These are phyloP conservation scores for Lasiodiplodia sp. DNA, from an alignment of 2,329 filamentous ascomycete species.

Conservation along the genomic window DNA sequence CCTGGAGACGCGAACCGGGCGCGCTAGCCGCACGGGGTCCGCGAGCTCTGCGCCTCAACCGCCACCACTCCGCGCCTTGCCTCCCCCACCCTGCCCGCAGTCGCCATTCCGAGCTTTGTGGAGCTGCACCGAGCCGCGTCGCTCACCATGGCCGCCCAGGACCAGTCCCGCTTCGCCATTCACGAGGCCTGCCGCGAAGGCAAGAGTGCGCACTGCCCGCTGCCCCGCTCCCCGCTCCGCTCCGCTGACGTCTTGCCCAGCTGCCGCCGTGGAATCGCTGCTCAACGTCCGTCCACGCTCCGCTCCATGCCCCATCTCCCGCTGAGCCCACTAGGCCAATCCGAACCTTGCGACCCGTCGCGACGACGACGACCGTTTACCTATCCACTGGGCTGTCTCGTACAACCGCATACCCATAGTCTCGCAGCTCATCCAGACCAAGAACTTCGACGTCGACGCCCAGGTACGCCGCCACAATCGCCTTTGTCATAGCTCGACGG, in stretches of 20 bases:
- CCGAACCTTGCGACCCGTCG: slow-evolving; percentile 75
- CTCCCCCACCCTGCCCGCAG: neutral
- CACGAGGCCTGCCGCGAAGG: slow-evolving; percentile 89
- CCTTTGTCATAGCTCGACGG: neutral
- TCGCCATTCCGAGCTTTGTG: neutral
- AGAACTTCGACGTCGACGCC: slow-evolving; percentile 83
- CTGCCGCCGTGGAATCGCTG: slow-evolving; percentile 74
- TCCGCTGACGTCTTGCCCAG: slow-evolving; percentile 53
- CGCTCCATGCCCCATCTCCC: slow-evolving; percentile 35
- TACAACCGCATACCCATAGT: slow-evolving; percentile 81
- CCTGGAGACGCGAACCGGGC: slow-evolving; percentile 18
- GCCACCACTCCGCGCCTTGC: neutral
- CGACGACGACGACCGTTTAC: slow-evolving; percentile 87
- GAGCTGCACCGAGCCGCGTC: neutral
- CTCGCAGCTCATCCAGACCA: slow-evolving; percentile 71
- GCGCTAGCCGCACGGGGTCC: slow-evolving; percentile 8
- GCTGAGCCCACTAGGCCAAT: slow-evolving; percentile 66
- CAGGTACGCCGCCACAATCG: slow-evolving; percentile 60
- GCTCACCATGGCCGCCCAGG: slow-evolving; percentile 34
- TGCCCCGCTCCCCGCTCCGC: slow-evolving; percentile 30
- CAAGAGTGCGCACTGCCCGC: slow-evolving; percentile 65
- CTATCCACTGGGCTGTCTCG: slow-evolving; percentile 93
- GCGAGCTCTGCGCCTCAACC: slow-evolving; percentile 2
- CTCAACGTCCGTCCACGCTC: slow-evolving; percentile 64
- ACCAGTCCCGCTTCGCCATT: slow-evolving; percentile 74